Base-by-base conservation (phyloP, 352 stramenopile genomes). In the Globisporangium mamillatum region DNA sequence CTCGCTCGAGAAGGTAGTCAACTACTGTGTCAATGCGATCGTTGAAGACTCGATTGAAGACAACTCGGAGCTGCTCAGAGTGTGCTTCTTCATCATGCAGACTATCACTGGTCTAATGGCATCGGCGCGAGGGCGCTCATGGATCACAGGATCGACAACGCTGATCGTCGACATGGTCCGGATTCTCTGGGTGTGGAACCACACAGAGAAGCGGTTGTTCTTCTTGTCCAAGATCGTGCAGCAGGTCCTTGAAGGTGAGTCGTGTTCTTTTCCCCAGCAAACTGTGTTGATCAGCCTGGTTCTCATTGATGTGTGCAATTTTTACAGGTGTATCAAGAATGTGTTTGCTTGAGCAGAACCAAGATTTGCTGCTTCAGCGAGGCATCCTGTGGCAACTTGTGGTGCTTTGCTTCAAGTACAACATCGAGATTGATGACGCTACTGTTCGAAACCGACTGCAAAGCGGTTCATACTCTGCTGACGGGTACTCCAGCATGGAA, bases 161-260 rank as follows among this genome's bases (percentile, higher is more conserved):
- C 67, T 96, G 8, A 61, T 91, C 34, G 67, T 87, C 25, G 88
- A 96, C 58, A 84, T 93, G 75, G 78, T 81, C 56, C 85, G 77
- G 4, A 73, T 94, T 48, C 55, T 95, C 9, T 95, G 87, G 87
- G 60, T 90, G 16, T 94, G 84, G 85, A 90, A 91, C 38, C 78
- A 89, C 60, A 58, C 80, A 10, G 60, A 48, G 22, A 52, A 75
- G 9, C 72, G 81, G 18, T 78, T 73, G 1, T 81, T 90, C 27
- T 67, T 83, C 4, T 25, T 93, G 32, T 88, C 79, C 4, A 91
- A 92, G 66, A 81, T 91, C 34, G 74, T 74, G 3, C 81, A 92
- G 46, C 86, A 94, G 72, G 76, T 86, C 41, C 81, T 96, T 25
- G 86, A 93, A 86, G 79, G 86, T 93, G 75, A 54, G 71, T 71